Conservation (phyloP, 2,329 filamentous ascomycete genomes). For the Trichoderma arundinaceum region DNA sequence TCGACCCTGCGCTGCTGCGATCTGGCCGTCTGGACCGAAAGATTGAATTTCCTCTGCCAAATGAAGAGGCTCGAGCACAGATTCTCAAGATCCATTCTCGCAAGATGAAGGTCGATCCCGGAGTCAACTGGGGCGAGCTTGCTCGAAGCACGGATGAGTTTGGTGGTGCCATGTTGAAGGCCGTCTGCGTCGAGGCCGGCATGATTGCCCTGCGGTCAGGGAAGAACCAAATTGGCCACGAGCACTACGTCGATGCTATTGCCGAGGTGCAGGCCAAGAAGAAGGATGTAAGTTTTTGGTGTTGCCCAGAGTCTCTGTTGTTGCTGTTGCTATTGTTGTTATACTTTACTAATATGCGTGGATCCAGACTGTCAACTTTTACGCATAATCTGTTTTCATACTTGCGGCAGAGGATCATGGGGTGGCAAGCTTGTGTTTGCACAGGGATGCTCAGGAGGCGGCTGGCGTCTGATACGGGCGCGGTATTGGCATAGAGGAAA, state of each 20-base stretch:
- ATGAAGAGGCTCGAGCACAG: conserved; percentile 95
- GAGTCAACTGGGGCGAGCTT: conserved; percentile 94
- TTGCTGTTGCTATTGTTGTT: neutral
- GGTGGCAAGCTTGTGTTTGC: conserved; percentile 6
- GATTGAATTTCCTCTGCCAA: conserved; percentile 97
- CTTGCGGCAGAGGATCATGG: conserved; percentile 19
- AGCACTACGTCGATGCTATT: conserved; percentile 99
- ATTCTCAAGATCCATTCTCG: conserved; percentile 97
- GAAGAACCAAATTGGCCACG: conserved; percentile 95
- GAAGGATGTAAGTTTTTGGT: conserved; percentile 71
- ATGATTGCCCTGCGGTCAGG: conserved; percentile 97
- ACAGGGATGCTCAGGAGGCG: conserved; percentile 1
- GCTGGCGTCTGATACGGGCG: conserved; percentile 25
- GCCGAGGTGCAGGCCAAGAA: conserved; percentile 95
- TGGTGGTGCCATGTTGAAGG: conserved; percentile 96
- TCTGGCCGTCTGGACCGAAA: conserved; percentile 94
- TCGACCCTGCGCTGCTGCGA: conserved; percentile 88
- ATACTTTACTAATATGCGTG: conserved; percentile 8
- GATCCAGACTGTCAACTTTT: conserved; percentile 62
- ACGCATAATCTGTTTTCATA: conserved; percentile 48
- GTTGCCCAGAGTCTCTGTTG: neutral
- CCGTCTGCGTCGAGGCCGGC: conserved; percentile 96
- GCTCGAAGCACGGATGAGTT: conserved; percentile 98
- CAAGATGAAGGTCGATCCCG: conserved; percentile 96
- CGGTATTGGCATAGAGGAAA: conserved; percentile 30